Evolutionary conservation across 345 rosid species (phyloP), one percentile per base, ranked within the genome.

Genomic region (Excoecaria agallocha): DNA sequence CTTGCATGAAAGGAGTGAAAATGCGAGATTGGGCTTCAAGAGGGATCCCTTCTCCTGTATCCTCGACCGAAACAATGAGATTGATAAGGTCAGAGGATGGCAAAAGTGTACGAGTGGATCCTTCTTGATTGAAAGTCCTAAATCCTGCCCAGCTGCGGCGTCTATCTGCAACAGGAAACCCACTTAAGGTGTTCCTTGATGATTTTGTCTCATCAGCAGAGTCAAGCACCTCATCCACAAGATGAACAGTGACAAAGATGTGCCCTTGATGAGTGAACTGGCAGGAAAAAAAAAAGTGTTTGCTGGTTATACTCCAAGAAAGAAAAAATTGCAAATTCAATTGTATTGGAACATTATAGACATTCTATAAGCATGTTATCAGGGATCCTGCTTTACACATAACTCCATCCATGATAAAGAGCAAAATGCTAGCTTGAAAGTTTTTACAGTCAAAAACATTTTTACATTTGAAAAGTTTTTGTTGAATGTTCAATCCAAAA

Each of bases 211-310:
- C 94, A 51, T 88, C 86, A 6, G 69, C 77, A 0, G 82, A 80
- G 73, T 86, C 87, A 45, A 82, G 68, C 68, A 89, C 83, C 86
- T 94, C 98, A 79, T 89, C 95, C 30, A 90, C 91, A 76, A 92
- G 91, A 85, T 88, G 85, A 76, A 94, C 95, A 50, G 92, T 89
- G 57, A 89, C 90, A 80, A 86, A 87, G 80, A 92, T 87, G 82
- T 94, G 98, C 51, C 98, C 98, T 80, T 79, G 91, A 79, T 92
- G 91, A 8, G 97, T 92, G 84, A 94, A 94, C 98, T 94, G 87
- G 73, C 49, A 67, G 58, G 43, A 75, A 73, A 38, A 61, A 69
- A n/a, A n/a, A n/a, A n/a, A n/a, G n/a, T n/a, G 25, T 8, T 19
- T 8, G 9, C 60, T 6, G 11, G 24, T 51, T 3, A 50, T 10